Percentiles rank a stretch among this genome's conserved stretches.
Conservation (phyloP, 148 eudicot species). For the Silene conica region DNA sequence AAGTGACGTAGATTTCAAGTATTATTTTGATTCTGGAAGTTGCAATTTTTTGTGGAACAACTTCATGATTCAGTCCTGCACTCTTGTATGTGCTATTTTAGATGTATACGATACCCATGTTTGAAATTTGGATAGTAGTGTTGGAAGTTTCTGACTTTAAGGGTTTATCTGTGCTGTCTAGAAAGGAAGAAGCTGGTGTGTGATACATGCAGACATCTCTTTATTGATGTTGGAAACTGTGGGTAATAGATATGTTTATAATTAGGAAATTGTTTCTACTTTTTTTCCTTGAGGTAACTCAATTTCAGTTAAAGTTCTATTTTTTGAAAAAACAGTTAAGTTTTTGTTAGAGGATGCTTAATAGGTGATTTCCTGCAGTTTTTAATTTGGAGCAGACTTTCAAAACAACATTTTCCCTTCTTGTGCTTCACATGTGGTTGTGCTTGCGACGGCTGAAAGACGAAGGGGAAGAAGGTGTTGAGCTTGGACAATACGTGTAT, state of each 20-base stretch:
- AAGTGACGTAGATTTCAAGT: not conserved
- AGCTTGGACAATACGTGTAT: conserved; percentile 88
- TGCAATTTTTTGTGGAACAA: not conserved
- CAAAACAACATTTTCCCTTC: conserved; percentile 83
- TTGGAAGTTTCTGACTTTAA: too few species aligned
- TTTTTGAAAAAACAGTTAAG: not conserved
- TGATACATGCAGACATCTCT: not conserved
- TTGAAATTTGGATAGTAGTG: too few species aligned
- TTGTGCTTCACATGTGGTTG: conserved; percentile 95
- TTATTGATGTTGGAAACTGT: not conserved
- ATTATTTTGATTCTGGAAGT: not conserved
- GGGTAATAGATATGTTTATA: not conserved
- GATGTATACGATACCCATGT: too few species aligned
- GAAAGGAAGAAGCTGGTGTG: too few species aligned
- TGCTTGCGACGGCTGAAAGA: conserved; percentile 82
- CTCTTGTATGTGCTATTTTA: not conserved
- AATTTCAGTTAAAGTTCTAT: not conserved
- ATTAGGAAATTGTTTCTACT: not conserved
- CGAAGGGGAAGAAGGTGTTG: conserved; percentile 89
- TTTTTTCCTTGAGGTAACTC: not conserved
- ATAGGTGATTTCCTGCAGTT: conserved; percentile 47
- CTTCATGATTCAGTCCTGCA: conserved; percentile 1
- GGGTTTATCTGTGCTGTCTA: too few species aligned
- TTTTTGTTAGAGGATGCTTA: conserved; percentile 8
- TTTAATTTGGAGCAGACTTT: conserved; percentile 93